Base-by-base conservation (phyloP, 352 stramenopile genomes). In the Thalassiosira livingstoniorum region DNA sequence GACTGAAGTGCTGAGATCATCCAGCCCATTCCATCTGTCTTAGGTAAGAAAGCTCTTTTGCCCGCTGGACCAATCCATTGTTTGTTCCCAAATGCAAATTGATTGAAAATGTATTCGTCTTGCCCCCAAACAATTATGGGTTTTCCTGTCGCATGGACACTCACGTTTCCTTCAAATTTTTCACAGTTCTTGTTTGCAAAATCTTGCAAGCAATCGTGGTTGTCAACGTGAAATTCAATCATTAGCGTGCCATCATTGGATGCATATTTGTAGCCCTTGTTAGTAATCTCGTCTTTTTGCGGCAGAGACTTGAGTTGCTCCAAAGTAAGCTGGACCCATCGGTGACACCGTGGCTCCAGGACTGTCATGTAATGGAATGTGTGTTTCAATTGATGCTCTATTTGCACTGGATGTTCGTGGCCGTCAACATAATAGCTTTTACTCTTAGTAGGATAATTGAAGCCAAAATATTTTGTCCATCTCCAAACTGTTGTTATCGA, bases 151-250 rank as follows among this genome's bases (percentile, higher is more conserved):
- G 25, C 4, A 13, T 4, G 2, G 1, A 82, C 74, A 69, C 64
- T 77, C 1, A 69, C 10, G 18, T 23, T 60, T 21, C 64, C 65
- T 32, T 54, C 65, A 61, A 75, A 76, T 18, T 54, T 32, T 47
- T 4, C 1, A 32, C 62, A 37, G 18, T 70, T 61, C 23, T 64
- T 21, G 62, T 51, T 43, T 45, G 61, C 45, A 32, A 42, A 34
- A 7, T 32, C 45, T 39, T 78, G 69, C 21, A 78, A 34, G 18
- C 60, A 65, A 37, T 45, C 29, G 53, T 78, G 69, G 35, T 78
- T 42, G 37, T 70, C 69, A 62, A 78, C 55, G 53, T 78, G 55
- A 51, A 82, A 63, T 29, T 81, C 73, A n/a, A 81, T 25, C 62
- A 81, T 81, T 53, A 54, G 23, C 23, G 39, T 35, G 5, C 39